Evolutionary conservation across 768 basidiomycete genomes (phyloP), one percentile per base, ranked within the genome.

Genomic region (Kwoniella heveanensis): DNA sequence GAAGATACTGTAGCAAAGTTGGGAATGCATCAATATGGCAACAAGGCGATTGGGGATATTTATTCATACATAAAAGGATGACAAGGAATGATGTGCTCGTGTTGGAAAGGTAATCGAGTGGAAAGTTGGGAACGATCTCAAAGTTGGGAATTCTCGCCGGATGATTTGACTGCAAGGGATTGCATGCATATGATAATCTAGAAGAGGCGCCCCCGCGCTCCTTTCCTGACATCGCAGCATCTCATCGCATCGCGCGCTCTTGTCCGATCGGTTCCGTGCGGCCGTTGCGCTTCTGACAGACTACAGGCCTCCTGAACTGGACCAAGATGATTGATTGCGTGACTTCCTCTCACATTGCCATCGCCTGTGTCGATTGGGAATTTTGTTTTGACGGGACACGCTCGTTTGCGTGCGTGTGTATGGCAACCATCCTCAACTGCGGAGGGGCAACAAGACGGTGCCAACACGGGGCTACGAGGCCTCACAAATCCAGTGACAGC

Each of bases 241-340:
- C n/a, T n/a, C n/a, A n/a, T n/a, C n/a, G n/a, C n/a, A n/a, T n/a
- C n/a, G n/a, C n/a, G n/a, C n/a, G n/a, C n/a, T n/a, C n/a, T n/a
- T n/a, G 39, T 44, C 39, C 39, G 39, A 44, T 44, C 39, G 39
- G 39, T 44, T 44, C 39, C 39, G 39, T 44, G 39, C 39, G 39
- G 39, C 39, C 39, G 39, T 44, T 44, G 39, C 17, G 39, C n/a
- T n/a, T n/a, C n/a, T n/a, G n/a, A n/a, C n/a, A n/a, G n/a, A n/a
- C n/a, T n/a, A n/a, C n/a, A n/a, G n/a, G n/a, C n/a, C n/a, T n/a
- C n/a, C 39, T 19, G 4, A 44, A 32, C 32, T 32, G 32, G 32
- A 32, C 13, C 32, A 32, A 19, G 19, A 44, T n/a, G n/a, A 44
- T 44, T 44, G 39, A 44, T 44, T 44, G 39, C 39, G 39, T 44